These are phyloP conservation scores for Kwoniella sp. DNA, from an alignment of 768 basidiomycete genomes.

Conservation along the genomic window DNA sequence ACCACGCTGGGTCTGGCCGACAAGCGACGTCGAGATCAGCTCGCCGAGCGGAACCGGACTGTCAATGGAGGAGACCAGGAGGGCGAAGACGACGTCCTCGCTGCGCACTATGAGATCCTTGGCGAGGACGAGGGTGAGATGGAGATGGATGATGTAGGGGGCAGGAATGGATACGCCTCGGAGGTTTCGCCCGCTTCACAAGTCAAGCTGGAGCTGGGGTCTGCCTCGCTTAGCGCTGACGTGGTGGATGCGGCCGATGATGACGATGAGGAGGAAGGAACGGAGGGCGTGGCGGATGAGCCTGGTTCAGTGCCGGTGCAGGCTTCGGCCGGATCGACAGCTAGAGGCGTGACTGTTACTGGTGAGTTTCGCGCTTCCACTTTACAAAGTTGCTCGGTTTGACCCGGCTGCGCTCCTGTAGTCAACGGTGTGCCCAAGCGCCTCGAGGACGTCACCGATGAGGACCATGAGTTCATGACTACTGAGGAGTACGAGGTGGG, in stretches of 20 bases:
- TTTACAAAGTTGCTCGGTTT: not conserved
- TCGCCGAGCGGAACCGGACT: not conserved
- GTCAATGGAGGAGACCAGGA: constrained; percentile 28
- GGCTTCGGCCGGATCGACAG: not conserved
- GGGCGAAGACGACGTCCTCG: constrained; percentile 14
- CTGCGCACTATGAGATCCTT: constrained; percentile 15
- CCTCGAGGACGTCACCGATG: constrained; percentile 80
- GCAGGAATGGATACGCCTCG: too few species aligned
- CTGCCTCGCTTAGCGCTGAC: not conserved
- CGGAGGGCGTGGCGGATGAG: constrained; percentile 13
- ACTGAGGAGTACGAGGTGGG: constrained; percentile 76
- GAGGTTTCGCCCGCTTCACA: not conserved
- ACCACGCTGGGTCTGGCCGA: constrained; percentile 69
- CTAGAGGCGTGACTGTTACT: constrained; percentile 17
- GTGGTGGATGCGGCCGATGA: not conserved
- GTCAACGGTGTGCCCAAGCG: constrained; percentile 71
- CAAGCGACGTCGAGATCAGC: constrained; percentile 7
- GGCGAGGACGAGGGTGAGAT: constrained; percentile 11
- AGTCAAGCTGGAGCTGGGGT: constrained; percentile 1
- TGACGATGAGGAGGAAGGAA: constrained; percentile 24
- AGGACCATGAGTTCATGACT: constrained; percentile 87
- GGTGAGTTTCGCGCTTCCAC: too few species aligned
- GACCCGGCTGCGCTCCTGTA: constrained; percentile 1
- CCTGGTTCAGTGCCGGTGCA: not conserved
- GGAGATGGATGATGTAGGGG: constrained; percentile 14